Conservation (phyloP, 768 basidiomycete species). For the Basidioascus undulatus region DNA sequence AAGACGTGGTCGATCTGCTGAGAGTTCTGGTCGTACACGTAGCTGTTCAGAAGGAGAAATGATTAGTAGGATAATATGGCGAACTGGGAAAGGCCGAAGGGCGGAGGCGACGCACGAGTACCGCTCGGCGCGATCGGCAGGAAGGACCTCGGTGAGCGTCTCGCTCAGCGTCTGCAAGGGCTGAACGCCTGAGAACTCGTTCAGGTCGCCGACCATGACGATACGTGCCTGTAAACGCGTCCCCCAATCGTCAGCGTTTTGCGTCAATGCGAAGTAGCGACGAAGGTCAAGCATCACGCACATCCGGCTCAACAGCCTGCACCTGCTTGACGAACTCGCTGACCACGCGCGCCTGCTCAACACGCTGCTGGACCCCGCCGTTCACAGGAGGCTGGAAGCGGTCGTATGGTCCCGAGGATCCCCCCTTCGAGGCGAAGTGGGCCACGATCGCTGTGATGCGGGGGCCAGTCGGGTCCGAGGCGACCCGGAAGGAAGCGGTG, state of each 20-base stretch:
- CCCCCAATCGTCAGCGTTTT: no score
- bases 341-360: constrained; percentile 27
- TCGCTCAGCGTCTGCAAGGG: no score
- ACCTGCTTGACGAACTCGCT: constrained; percentile 30
- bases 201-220: constrained; percentile 35
- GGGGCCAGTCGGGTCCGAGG: constrained; percentile 15
- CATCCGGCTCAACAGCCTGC: constrained; percentile 22
- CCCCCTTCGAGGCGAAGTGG: constrained; percentile 34
- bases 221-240: no score
- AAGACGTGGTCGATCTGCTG: constrained; percentile 38
- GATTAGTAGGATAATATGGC: no score
- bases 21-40: constrained; percentile 34
- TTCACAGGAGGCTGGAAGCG: constrained; percentile 37
- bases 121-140: constrained; percentile 22
- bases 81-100: no score
- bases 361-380: constrained; percentile 25
- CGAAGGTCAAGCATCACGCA: no score
- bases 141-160: constrained; percentile 28
- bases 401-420: constrained; percentile 31
- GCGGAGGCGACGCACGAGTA: constrained; percentile 31
- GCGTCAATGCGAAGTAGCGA: no score
- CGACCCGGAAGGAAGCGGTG: constrained; percentile 27
- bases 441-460: constrained; percentile 36
- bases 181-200: constrained; percentile 36
- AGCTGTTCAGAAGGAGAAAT: constrained; percentile 35